Evolutionary conservation across 2,329 filamentous ascomycete genomes (phyloP).

Genomic region (Phoma herbarum): DNA sequence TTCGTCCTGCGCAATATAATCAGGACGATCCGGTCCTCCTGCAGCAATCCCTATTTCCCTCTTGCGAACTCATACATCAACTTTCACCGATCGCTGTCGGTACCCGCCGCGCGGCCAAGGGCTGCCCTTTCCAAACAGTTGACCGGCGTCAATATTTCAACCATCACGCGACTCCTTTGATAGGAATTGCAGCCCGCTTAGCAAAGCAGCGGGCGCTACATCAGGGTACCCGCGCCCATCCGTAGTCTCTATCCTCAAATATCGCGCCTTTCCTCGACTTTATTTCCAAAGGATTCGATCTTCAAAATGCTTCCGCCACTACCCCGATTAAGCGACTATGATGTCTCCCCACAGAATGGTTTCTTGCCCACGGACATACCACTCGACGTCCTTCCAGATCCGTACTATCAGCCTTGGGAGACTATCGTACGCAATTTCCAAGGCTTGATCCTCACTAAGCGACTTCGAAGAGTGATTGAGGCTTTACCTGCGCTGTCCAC

Average conservation of each 20-base stretch:
- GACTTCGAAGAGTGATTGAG: constrained; percentile 81
- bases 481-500: constrained; percentile 85
- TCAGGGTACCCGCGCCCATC: constrained; percentile 13
- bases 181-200: constrained; percentile 15
- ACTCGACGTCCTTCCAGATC: constrained; percentile 80
- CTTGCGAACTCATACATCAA: neutral
- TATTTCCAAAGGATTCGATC: neutral
- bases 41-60: neutral
- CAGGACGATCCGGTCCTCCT: constrained; percentile 7
- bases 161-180: constrained; percentile 9
- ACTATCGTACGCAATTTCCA: constrained; percentile 85
- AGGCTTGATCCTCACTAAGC: constrained; percentile 82
- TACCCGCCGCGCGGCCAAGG: constrained; percentile 12
- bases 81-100: constrained; percentile 4
- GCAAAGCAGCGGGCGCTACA: constrained; percentile 19
- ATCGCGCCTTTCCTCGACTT: constrained; percentile 4
- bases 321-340: constrained; percentile 74
- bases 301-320: constrained; percentile 54
- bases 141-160: constrained; percentile 4
- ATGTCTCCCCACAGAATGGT: constrained; percentile 78
- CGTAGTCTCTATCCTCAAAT: constrained; percentile 13
- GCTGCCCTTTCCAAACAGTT: constrained; percentile 10
- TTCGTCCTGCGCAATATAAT: constrained; percentile 14
- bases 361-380: constrained; percentile 87
- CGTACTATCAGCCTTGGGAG: constrained; percentile 97